These are phyloP conservation scores for Paracoccidioides lutzii DNA, from an alignment of 2,329 filamentous ascomycete genomes.

Conservation along the genomic window DNA sequence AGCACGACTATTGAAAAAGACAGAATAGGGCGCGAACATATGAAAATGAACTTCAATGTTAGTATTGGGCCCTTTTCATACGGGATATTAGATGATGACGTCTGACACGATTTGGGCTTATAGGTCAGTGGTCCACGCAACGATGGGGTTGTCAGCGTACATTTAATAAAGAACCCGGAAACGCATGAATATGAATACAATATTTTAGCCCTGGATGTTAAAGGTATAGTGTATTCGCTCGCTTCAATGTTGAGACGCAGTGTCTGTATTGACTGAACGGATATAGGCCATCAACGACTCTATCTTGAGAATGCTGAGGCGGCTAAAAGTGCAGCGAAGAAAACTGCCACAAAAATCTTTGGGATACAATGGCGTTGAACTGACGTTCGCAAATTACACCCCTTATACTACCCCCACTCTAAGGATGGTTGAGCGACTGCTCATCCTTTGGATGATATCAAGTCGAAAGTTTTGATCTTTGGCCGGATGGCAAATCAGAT, in stretches of 20 bases:
- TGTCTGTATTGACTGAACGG: background rate
- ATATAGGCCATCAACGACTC: conserved; percentile 31
- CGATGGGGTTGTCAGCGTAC: conserved; percentile 60
- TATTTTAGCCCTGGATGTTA: conserved; percentile 67
- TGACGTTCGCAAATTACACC: background rate
- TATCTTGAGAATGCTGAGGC: conserved; percentile 34
- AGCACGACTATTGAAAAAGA: conserved; percentile 60
- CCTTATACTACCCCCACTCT: background rate
- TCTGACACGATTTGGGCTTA: conserved; percentile 13
- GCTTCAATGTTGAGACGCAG: background rate
- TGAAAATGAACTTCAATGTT: conserved; percentile 76
- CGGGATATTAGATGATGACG: background rate
- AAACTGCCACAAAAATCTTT: conserved; percentile 37
- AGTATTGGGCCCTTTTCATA: conserved; percentile 16
- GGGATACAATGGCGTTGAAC: conserved; percentile 35
- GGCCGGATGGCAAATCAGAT: background rate
- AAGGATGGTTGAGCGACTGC: background rate
- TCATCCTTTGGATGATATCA: background rate
- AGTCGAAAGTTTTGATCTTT: background rate
- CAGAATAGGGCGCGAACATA: conserved; percentile 60
- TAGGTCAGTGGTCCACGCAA: conserved; percentile 66
- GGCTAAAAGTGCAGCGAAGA: conserved; percentile 23
- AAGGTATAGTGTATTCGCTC: conserved; percentile 32
- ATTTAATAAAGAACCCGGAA: conserved; percentile 58
- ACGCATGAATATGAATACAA: conserved; percentile 62